Percentiles rank a stretch among this genome's conserved stretches.
Evolutionary conservation across 805 yeast species (phyloP).

Genomic region (Candida coquimbonensis): DNA sequence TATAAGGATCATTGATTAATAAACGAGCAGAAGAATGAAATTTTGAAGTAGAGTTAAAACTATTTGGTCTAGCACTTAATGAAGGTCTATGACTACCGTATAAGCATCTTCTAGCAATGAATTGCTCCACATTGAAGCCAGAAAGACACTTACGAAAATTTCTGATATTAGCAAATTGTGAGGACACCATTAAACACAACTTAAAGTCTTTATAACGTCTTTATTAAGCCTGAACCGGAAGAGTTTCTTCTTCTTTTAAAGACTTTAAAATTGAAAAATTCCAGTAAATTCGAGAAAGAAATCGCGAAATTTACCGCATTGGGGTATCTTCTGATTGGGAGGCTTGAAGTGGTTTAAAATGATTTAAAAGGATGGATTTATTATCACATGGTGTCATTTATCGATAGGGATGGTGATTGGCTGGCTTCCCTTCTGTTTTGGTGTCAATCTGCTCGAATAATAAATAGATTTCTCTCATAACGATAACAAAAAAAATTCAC

Average conservation of each 20-base stretch:
- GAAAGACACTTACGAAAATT: neutral
- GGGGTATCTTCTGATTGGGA: no score
- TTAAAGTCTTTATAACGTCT: neutral
- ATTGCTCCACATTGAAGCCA: neutral
- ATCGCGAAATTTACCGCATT: no score
- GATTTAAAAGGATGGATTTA: no score
- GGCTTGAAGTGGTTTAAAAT: no score
- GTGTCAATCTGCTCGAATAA: no score
- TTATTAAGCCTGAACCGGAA: no score
- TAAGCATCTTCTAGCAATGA: conserved; percentile 4
- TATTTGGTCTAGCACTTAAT: neutral
- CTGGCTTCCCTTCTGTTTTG: no score
- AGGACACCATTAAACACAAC: neutral
- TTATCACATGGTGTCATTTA: no score
- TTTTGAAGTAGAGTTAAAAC: neutral
- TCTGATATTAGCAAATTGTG: neutral
- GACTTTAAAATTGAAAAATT: no score
- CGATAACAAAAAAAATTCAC: neutral
- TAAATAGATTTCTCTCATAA: neutral
- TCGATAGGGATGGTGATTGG: no score
- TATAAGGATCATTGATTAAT: conserved; percentile 66
- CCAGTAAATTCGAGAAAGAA: no score
- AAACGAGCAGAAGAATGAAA: conserved; percentile 38
- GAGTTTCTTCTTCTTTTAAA: no score
- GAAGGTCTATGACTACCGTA: neutral